Evolutionary conservation across 1,284 basidiomycete species (phyloP), one percentile per base, ranked within the genome.

Genomic region (Moesziomyces sp.): DNA sequence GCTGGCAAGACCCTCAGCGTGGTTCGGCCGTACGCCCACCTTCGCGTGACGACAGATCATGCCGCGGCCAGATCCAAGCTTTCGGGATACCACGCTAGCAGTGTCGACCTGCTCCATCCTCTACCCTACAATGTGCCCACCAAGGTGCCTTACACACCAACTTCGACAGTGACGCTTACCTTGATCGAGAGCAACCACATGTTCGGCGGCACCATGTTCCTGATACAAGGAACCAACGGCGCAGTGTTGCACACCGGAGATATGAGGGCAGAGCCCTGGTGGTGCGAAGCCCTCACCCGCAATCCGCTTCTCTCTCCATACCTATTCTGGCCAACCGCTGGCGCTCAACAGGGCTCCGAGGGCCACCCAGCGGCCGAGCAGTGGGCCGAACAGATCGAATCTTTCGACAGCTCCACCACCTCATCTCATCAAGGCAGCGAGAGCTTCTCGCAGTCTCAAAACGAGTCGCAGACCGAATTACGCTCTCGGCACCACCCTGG

Each of bases 151-250:
- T 85, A 94, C 21, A 86, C 88, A 6, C 86, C 86, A 10, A 88
- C 90, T 59, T 84, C 82, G 0, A 65, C 50, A 0, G 88, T 94
- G 3, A 90, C 86, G 0, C 88, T 97, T 61, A 96, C 93, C 0
- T 87, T 93, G 3, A 85, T 97, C 16, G 92, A 95, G 75, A 94
- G 95, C 1, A 97, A 97, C 80, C 95, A 97, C 82, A 97, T 94
- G 83, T 93, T 93, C 11, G 95, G 95, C 0, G 91, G 93, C 0
- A 89, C 93, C 30, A 97, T 97, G 94, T 94, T 92, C 83, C 88
- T 97, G 18, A 89, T 97, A 56, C 91, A 93, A 80, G 92, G 93
- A 7, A 50, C 85, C 2, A 83, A 88, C 48, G 90, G 90, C 18
- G 87, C 92, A 0, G 87, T 97, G 19, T 88, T 98, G 5, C 93